Percentiles rank a stretch among this genome's conserved stretches.
These are phyloP conservation scores for Volvariella surrecta DNA, from an alignment of 1,284 basidiomycete species.

Conservation along the genomic window DNA sequence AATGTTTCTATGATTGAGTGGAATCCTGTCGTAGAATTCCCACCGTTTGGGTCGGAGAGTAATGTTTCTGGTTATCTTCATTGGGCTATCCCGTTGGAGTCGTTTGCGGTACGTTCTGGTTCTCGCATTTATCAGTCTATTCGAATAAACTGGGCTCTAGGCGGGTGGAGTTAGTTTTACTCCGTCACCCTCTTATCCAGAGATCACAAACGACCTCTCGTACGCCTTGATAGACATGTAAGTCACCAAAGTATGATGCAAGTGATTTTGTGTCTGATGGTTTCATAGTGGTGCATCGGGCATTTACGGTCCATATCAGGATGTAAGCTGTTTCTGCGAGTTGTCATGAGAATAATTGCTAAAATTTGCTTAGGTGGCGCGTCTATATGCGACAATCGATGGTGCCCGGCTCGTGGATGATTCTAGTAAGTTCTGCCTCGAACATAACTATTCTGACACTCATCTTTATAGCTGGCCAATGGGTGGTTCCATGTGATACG, in stretches of 20 bases:
- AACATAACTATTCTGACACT: constrained; percentile 5
- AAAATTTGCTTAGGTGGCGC: constrained; percentile 59
- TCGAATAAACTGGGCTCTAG: constrained; percentile 26
- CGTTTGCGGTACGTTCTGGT: constrained; percentile 41
- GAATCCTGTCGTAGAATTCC: constrained; percentile 67
- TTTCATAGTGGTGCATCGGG: constrained; percentile 60
- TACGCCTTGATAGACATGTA: constrained; percentile 74
- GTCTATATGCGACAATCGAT: constrained; percentile 55
- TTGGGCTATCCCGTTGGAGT: constrained; percentile 66
- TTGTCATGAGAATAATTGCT: constrained; percentile 2
- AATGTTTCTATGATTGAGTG: constrained; percentile 55
- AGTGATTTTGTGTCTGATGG: constrained; percentile 6
- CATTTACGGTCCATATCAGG: constrained; percentile 75
- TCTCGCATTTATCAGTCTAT: constrained; percentile 2
- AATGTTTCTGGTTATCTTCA: constrained; percentile 70
- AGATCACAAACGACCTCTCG: constrained; percentile 44
- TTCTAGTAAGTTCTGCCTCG: constrained; percentile 21
- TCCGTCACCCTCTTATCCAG: constrained; percentile 62
- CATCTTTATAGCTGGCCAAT: constrained; percentile 49
- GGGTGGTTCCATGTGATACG: constrained; percentile 77
- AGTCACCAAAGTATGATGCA: constrained; percentile 17
- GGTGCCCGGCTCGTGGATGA: constrained; percentile 65
- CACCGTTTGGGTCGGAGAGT: constrained; percentile 45
- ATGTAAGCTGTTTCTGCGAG: constrained; percentile 37
- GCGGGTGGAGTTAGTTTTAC: constrained; percentile 50